phyloP scores from a whole-genome alignment of 2,329 filamentous ascomycete genomes.

The Didymella segeticola region DNA sequence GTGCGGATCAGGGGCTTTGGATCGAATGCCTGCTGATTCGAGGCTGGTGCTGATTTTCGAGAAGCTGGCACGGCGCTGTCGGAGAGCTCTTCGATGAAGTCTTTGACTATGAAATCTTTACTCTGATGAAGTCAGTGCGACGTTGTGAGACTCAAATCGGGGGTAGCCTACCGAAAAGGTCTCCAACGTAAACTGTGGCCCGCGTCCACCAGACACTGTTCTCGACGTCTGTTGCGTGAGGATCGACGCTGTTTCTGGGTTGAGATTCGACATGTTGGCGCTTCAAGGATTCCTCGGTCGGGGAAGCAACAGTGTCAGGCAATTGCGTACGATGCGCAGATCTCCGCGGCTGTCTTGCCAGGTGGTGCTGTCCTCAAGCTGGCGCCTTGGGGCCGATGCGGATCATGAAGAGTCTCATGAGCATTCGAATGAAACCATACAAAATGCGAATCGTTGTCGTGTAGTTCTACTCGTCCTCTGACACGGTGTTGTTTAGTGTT shows the following conservation, averaged over 20 bases:
- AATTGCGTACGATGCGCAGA: slow-evolving; percentile 11
- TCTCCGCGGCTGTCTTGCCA: slow-evolving; percentile 22
- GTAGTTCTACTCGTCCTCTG: neutral
- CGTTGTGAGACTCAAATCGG: neutral
- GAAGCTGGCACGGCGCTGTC: slow-evolving; percentile 81
- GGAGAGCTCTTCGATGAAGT: slow-evolving; percentile 93
- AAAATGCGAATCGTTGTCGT: neutral
- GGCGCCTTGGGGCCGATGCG: slow-evolving; percentile 21
- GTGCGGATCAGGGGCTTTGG: slow-evolving; percentile 95
- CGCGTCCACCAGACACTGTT: slow-evolving; percentile 59
- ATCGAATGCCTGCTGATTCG: slow-evolving; percentile 69
- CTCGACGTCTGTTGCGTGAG: slow-evolving; percentile 51
- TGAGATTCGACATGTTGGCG: slow-evolving; percentile 39
- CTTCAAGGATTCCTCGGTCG: neutral
- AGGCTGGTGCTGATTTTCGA: slow-evolving; percentile 73
- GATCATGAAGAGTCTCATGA: slow-evolving; percentile 15
- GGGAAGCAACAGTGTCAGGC: neutral
- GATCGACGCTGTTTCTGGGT: slow-evolving; percentile 52
- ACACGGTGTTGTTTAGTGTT: neutral
- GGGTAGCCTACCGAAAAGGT: slow-evolving; percentile 60
- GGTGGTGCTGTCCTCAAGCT: slow-evolving; percentile 22
- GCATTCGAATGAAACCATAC: neutral
- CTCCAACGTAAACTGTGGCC: slow-evolving; percentile 84
- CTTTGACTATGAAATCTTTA: slow-evolving; percentile 92
- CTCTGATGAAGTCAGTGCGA: slow-evolving; percentile 38